Percentiles rank a stretch among this genome's conserved stretches.
These are phyloP conservation scores for Fomitopsis serialis DNA, from an alignment of 768 basidiomycete species.

Conservation along the genomic window DNA sequence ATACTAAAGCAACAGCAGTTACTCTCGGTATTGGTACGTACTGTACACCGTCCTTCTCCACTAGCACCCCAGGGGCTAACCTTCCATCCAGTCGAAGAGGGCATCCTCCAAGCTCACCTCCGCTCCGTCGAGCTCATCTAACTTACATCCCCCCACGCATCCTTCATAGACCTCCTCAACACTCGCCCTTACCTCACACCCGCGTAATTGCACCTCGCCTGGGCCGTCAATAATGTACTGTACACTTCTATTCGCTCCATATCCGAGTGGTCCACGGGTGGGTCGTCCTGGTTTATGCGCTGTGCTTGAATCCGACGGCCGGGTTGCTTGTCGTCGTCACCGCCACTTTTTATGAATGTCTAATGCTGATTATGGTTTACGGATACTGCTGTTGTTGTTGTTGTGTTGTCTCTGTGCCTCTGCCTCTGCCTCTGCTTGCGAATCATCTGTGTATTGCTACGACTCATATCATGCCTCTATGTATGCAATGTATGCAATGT, in stretches of 20 bases:
- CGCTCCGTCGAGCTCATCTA: slow-evolving; percentile 2
- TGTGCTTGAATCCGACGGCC: no score
- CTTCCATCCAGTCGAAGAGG: slow-evolving; percentile 53
- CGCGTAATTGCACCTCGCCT: neutral
- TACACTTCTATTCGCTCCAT: neutral
- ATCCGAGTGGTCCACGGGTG: no score
- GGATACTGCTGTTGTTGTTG: no score
- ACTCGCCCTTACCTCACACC: neutral
- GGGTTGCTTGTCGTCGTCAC: no score
- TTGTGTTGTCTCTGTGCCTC: no score
- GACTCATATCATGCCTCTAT: no score
- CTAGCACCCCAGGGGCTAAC: neutral
- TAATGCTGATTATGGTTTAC: no score
- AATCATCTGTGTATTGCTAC: no score
- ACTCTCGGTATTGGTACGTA: slow-evolving; percentile 62
- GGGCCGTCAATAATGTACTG: neutral
- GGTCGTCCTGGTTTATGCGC: no score
- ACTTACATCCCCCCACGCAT: neutral
- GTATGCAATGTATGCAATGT: no score
- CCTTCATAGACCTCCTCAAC: neutral
- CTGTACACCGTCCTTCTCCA: neutral
- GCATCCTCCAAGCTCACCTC: slow-evolving; percentile 59
- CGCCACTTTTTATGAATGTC: no score
- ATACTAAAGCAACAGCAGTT: slow-evolving; percentile 67
- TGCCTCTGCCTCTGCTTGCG: no score